Conservation (phyloP, 108 stramenopile genomes). For the Pseudonitzschia pungens region DNA sequence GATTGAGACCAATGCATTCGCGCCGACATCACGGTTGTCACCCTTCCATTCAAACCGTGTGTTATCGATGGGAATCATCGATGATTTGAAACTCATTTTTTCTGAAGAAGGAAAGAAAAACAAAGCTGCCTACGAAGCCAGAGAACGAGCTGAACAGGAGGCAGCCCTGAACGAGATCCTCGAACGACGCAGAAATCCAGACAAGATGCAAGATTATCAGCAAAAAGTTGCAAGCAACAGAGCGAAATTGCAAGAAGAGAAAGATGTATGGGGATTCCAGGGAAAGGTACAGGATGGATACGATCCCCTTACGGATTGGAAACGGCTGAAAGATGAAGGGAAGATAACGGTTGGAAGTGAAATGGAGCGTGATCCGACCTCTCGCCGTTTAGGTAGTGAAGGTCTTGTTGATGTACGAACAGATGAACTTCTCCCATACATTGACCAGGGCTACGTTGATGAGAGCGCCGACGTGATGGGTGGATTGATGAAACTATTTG, state of each 20-base stretch:
- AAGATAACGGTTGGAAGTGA: conserved; percentile 44
- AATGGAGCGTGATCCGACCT: conserved; percentile 35
- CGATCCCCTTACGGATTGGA: conserved; percentile 41
- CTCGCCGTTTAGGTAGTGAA: conserved; percentile 38
- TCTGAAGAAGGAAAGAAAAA: conserved; percentile 41
- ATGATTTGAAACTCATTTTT: conserved; percentile 33
- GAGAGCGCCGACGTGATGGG: conserved; percentile 31
- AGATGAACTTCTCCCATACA: conserved; percentile 47
- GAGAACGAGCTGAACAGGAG: conserved; percentile 33
- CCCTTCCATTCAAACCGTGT: not conserved
- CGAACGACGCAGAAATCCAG: conserved; percentile 41
- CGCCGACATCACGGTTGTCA: not conserved
- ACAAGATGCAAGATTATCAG: conserved; percentile 37
- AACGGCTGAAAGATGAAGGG: conserved; percentile 34
- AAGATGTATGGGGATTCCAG: conserved; percentile 41
- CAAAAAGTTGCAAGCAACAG: conserved; percentile 11
- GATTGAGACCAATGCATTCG: not conserved
- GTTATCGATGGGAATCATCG: conserved; percentile 16
- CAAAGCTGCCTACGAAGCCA: conserved; percentile 17
- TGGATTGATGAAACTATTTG: conserved; percentile 22
- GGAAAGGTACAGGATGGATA: conserved; percentile 17
- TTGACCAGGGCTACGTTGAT: conserved; percentile 44
- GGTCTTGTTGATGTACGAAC: conserved; percentile 36
- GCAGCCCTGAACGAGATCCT: conserved; percentile 38
- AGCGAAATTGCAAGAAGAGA: conserved; percentile 29